Percentiles rank a stretch among this genome's conserved stretches.
Evolutionary conservation across 192 early-diverging fungal genomes (phyloP).

Genomic region (Coemansia sp.): DNA sequence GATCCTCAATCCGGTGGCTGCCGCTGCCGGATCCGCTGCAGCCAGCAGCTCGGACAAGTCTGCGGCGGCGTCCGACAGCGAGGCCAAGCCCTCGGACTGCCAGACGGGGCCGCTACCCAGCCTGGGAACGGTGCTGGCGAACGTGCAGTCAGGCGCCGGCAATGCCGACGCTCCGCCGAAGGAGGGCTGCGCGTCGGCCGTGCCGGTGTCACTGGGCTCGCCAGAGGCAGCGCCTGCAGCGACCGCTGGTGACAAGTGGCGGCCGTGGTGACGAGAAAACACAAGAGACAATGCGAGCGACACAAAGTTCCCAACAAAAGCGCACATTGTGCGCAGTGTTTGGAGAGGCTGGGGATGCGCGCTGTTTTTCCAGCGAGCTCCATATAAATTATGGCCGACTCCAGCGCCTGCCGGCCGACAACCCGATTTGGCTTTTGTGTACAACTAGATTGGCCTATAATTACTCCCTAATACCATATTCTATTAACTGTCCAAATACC

Average conservation of each 20-base stretch:
- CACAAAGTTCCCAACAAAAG: neutral
- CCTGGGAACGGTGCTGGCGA: conserved; percentile 31
- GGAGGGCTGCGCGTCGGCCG: neutral
- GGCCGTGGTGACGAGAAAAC: conserved; percentile 29
- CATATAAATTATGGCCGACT: neutral
- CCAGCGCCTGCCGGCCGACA: neutral
- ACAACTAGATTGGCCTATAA: neutral
- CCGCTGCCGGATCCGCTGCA: neutral
- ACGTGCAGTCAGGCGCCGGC: conserved; percentile 11
- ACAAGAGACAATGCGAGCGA: neutral
- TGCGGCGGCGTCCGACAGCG: neutral
- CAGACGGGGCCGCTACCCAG: conserved; percentile 41
- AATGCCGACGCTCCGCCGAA: neutral
- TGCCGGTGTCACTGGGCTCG: neutral
- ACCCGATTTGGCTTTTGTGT: neutral
- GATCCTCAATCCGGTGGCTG: conserved; percentile 34
- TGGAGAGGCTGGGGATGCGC: neutral
- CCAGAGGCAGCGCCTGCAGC: conserved; percentile 10
- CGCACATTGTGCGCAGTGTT: neutral
- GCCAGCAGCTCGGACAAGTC: neutral
- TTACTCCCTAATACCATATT: neutral
- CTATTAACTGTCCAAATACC: neutral
- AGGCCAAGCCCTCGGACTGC: neutral
- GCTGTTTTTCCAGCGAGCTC: neutral
- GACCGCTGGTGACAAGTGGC: conserved; percentile 33